These are phyloP conservation scores for Monilinia laxa DNA, from an alignment of 2,329 filamentous ascomycete species.

Conservation along the genomic window DNA sequence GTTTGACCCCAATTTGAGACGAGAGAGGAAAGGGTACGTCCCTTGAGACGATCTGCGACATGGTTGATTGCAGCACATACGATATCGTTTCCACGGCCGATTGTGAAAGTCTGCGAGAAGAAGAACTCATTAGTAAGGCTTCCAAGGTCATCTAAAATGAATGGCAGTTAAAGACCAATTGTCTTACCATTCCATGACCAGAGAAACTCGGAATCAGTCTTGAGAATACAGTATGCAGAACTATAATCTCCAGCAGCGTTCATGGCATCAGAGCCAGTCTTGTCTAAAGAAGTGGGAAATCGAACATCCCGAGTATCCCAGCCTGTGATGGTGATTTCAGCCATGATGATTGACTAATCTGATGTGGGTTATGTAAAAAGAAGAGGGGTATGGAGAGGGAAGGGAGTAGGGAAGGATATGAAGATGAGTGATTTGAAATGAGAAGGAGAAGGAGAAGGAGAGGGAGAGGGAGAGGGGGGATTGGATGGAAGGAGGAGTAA, in stretches of 20 bases:
- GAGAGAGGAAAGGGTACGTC: constrained; percentile 73
- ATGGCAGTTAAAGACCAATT: not conserved
- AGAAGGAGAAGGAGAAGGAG: not conserved
- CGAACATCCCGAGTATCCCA: constrained; percentile 72
- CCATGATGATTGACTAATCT: constrained; percentile 41
- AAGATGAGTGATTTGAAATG: not conserved
- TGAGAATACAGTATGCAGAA: constrained; percentile 86
- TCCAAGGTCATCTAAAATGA: not conserved
- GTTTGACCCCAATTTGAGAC: constrained; percentile 82
- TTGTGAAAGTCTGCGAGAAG: constrained; percentile 69
- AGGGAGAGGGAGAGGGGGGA: not conserved
- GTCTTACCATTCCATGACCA: constrained; percentile 74
- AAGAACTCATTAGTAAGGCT: constrained; percentile 21
- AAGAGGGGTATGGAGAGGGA: too few species aligned
- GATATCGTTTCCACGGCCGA: constrained; percentile 87
- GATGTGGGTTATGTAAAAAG: not conserved
- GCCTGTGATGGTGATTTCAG: constrained; percentile 68
- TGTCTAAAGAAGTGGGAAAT: constrained; percentile 89
- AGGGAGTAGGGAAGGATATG: too few species aligned
- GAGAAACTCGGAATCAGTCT: constrained; percentile 71
- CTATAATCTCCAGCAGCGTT: constrained; percentile 93
- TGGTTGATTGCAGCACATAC: constrained; percentile 82
- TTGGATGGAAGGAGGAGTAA: not conserved
- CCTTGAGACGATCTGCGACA: constrained; percentile 72
- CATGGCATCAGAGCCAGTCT: constrained; percentile 97